These are phyloP conservation scores for Huiozyma naganishii DNA, from an alignment of 805 yeast species.

Conservation along the genomic window DNA sequence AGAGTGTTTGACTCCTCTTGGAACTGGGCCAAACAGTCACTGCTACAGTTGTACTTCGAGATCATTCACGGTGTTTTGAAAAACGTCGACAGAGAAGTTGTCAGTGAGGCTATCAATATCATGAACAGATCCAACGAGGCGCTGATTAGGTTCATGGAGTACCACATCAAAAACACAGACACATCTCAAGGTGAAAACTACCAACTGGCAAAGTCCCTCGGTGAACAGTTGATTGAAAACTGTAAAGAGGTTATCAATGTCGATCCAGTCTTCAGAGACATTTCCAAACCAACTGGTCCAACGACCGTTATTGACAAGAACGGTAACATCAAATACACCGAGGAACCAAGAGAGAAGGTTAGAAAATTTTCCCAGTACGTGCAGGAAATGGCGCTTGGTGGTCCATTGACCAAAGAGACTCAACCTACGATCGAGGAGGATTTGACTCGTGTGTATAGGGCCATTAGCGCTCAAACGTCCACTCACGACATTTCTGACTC, in stretches of 20 bases:
- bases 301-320: conserved; percentile 76
- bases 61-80: conserved; percentile 87
- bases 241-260: conserved; percentile 74
- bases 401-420: conserved; percentile 55
- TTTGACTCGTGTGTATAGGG: conserved; percentile 70
- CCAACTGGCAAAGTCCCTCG: conserved; percentile 77
- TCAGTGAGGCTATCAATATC: conserved; percentile 89
- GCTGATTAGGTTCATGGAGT: conserved; percentile 92
- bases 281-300: conserved; percentile 90
- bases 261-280: conserved; percentile 93
- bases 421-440: conserved; percentile 81
- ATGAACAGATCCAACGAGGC: conserved; percentile 96
- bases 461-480: conserved; percentile 61
- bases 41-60: conserved; percentile 85
- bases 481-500: conserved; percentile 37
- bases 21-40: conserved; percentile 99
- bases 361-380: conserved; percentile 94
- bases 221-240: conserved; percentile 89
- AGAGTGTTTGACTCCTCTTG: conserved; percentile 95
- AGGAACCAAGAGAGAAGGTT: conserved; percentile 79
- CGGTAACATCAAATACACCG: conserved; percentile 79
- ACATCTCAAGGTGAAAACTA: conserved; percentile 83
- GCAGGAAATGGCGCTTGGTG: conserved; percentile 92
- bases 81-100: conserved; percentile 92
- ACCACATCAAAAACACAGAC: conserved; percentile 52